These are phyloP conservation scores for Kluyveromyces lactis DNA, from an alignment of 805 yeast genomes.

Conservation along the genomic window DNA sequence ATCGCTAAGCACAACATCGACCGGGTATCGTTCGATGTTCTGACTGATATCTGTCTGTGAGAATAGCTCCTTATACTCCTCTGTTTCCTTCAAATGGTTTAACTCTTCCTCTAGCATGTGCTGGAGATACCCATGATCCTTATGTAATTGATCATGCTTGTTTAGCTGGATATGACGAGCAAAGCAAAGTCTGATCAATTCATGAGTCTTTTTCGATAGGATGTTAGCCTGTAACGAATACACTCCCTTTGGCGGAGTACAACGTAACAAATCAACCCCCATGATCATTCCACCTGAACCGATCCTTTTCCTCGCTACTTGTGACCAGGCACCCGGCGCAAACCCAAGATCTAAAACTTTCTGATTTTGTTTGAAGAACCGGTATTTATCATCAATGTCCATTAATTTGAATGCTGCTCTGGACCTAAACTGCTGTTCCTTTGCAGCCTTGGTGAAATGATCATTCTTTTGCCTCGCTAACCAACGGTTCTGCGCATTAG, in stretches of 20 bases:
- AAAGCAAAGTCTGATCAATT: slow-evolving; percentile 44
- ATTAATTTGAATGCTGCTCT: slow-evolving; percentile 86
- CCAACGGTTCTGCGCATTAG: slow-evolving; percentile 65
- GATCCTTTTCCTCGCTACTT: slow-evolving; percentile 57
- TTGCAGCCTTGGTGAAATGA: slow-evolving; percentile 58
- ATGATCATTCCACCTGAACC: slow-evolving; percentile 46
- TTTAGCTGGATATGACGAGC: slow-evolving; percentile 20
- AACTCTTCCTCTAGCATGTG: slow-evolving; percentile 14
- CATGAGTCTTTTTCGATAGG: slow-evolving; percentile 57
- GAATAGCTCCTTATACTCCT: slow-evolving; percentile 24
- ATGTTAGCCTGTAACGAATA: slow-evolving; percentile 82
- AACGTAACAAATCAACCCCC: slow-evolving; percentile 77
- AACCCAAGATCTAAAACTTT: slow-evolving; percentile 82
- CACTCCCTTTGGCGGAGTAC: slow-evolving; percentile 74
- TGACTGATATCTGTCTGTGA: slow-evolving; percentile 10
- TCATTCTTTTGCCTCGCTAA: slow-evolving; percentile 61
- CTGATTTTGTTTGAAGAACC: slow-evolving; percentile 42
- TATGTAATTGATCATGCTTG: slow-evolving; percentile 29
- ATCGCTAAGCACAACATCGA: slow-evolving; percentile 69
- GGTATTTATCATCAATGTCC: slow-evolving; percentile 61
- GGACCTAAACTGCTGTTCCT: slow-evolving; percentile 53
- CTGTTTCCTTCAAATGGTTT: slow-evolving; percentile 15
- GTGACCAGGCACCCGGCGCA: slow-evolving; percentile 95
- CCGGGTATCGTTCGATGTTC: slow-evolving; percentile 29
- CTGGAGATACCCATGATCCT: slow-evolving; percentile 19